phyloP scores from a whole-genome alignment of 345 rosid genomes.

The Linum lewisii region DNA sequence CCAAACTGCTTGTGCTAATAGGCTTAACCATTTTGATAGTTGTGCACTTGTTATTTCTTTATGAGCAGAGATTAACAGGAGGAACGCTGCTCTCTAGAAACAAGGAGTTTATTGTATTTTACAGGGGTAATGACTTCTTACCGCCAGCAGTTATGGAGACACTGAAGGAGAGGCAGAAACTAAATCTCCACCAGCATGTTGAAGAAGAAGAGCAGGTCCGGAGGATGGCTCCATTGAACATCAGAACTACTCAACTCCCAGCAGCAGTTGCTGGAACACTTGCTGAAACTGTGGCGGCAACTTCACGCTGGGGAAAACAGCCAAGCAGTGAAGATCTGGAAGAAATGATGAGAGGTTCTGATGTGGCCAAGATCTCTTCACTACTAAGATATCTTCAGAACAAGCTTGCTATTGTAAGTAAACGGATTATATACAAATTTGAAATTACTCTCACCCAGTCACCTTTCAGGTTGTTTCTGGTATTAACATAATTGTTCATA shows the following conservation, averaged over 20 bases:
- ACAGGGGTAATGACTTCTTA: slow-evolving; percentile 90
- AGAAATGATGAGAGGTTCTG: slow-evolving; percentile 52
- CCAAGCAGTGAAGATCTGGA: slow-evolving; percentile 46
- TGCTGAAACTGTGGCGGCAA: slow-evolving; percentile 76
- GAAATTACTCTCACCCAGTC: not conserved
- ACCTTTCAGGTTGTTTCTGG: slow-evolving; percentile 6
- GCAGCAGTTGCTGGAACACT: slow-evolving; percentile 75
- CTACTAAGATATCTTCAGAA: slow-evolving; percentile 52
- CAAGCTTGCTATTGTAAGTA: slow-evolving; percentile 59
- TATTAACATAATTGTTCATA: slow-evolving; percentile 10
- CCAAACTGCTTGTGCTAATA: not conserved
- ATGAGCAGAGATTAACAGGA: slow-evolving; percentile 66
- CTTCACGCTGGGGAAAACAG: slow-evolving; percentile 62
- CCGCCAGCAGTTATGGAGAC: slow-evolving; percentile 51
- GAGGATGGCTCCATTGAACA: slow-evolving; percentile 34
- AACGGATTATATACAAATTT: slow-evolving; percentile 2
- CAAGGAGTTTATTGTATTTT: slow-evolving; percentile 84
- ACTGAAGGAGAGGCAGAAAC: slow-evolving; percentile 50
- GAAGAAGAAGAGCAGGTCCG: slow-evolving; percentile 85
- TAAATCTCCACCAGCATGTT: slow-evolving; percentile 40
- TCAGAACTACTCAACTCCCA: slow-evolving; percentile 27
- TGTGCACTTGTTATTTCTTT: slow-evolving; percentile 12
- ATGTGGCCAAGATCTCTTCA: slow-evolving; percentile 38
- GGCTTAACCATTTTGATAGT: slow-evolving; percentile 9
- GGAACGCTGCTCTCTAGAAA: slow-evolving; percentile 76